Percentiles rank a stretch among this genome's conserved stretches.
These are phyloP conservation scores for Scytalidium lignicola DNA, from an alignment of 2,329 filamentous ascomycete genomes.

Conservation along the genomic window DNA sequence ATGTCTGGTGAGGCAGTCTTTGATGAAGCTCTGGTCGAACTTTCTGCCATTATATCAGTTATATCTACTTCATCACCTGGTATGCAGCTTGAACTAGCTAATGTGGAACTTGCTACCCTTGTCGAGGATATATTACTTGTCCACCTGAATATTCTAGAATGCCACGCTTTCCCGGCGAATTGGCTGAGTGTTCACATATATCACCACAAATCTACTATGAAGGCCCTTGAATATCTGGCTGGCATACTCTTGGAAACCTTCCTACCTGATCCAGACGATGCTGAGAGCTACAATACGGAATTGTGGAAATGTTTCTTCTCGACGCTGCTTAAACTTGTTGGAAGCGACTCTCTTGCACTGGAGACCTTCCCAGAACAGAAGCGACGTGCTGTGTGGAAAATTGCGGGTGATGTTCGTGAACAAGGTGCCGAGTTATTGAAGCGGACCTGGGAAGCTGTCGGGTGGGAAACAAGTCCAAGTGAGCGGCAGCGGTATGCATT, in stretches of 20 bases:
- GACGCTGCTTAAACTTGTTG: constrained; percentile 81
- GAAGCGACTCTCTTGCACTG: constrained; percentile 80
- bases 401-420: constrained; percentile 92
- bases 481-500: constrained; percentile 74
- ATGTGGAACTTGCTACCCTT: constrained; percentile 69
- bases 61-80: constrained; percentile 69
- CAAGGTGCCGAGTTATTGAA: constrained; percentile 81
- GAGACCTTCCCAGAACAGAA: constrained; percentile 98
- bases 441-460: constrained; percentile 88
- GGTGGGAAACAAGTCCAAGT: constrained; percentile 85
- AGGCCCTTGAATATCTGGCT: constrained; percentile 76
- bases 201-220: constrained; percentile 86
- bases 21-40: constrained; percentile 83
- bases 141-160: constrained; percentile 81
- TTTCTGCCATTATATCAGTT: constrained; percentile 81
- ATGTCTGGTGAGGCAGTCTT: constrained; percentile 57
- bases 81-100: constrained; percentile 69
- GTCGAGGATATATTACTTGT: constrained; percentile 76
- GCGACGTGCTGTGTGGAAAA: constrained; percentile 94
- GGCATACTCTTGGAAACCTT: constrained; percentile 76
- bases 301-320: constrained; percentile 93
- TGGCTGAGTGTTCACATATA: constrained; percentile 95
- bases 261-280: constrained; percentile 84
- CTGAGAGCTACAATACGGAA: constrained; percentile 75
- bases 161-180: constrained; percentile 79